A percentile compares a stretch with the other conserved stretches of the same genome.
Evolutionary conservation across 169 alveolate genomes (phyloP).

Genomic region (Neospora caninum): DNA sequence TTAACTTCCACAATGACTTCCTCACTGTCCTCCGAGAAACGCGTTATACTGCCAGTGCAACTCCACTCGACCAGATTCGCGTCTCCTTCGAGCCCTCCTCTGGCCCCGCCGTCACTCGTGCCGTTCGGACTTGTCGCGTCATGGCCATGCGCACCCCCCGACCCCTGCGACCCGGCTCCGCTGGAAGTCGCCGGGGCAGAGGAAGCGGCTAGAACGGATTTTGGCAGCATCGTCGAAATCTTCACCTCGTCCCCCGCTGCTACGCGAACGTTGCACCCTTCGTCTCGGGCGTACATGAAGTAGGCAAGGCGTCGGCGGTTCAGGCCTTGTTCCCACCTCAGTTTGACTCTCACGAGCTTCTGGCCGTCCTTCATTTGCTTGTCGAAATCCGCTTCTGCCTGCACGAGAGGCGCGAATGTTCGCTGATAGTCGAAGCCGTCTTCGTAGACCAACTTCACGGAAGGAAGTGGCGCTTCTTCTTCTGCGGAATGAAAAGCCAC

Average conservation of each 20-base stretch:
- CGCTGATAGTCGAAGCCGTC: constrained; percentile 80
- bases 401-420: constrained; percentile 86
- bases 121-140: neutral
- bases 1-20: constrained; percentile 21
- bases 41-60: constrained; percentile 18
- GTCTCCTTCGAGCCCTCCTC: neutral
- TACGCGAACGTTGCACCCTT: constrained; percentile 25
- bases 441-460: constrained; percentile 62
- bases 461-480: neutral
- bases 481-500: neutral
- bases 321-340: constrained; percentile 1
- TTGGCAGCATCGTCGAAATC: neutral
- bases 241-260: constrained; percentile 18
- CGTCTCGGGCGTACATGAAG: constrained; percentile 1
- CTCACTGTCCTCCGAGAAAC: constrained; percentile 1
- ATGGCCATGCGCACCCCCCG: neutral
- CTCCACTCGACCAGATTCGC: neutral
- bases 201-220: neutral
- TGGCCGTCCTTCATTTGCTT: constrained; percentile 90
- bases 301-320: neutral
- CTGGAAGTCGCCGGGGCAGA: neutral
- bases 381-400: constrained; percentile 94
- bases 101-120: neutral
- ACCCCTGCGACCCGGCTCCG: neutral
- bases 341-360: constrained; percentile 74